These are phyloP conservation scores for Amanita polypyramis DNA, from an alignment of 768 basidiomycete species.

Conservation along the genomic window DNA sequence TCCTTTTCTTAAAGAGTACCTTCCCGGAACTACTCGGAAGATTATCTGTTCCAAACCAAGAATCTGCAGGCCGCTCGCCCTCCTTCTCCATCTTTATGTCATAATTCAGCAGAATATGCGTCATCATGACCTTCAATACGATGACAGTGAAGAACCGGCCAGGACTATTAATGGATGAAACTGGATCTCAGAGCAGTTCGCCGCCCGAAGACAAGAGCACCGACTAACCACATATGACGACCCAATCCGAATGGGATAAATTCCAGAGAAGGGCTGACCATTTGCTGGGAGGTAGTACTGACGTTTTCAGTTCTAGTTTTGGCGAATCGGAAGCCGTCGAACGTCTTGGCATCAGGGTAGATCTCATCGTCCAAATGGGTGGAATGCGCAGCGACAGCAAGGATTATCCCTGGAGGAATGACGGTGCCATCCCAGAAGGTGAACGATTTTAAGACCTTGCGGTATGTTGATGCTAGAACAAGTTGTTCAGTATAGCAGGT, in stretches of 20 bases:
- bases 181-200: background rate
- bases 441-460: slow-evolving; percentile 26
- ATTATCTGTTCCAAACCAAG: slow-evolving; percentile 8
- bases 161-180: slow-evolving; percentile 11
- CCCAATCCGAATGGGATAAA: slow-evolving; percentile 26
- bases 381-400: slow-evolving; percentile 11
- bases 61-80: slow-evolving; percentile 5
- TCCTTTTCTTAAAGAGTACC: slow-evolving; percentile 23
- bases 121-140: slow-evolving; percentile 22
- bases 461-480: slow-evolving; percentile 17
- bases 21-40: slow-evolving; percentile 21
- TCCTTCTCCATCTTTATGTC: slow-evolving; percentile 22
- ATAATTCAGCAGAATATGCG: slow-evolving; percentile 21
- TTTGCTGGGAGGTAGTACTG: slow-evolving; percentile 19
- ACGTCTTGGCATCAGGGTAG: slow-evolving; percentile 23
- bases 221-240: slow-evolving; percentile 11
- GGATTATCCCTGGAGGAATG: slow-evolving; percentile 17
- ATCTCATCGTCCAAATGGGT: slow-evolving; percentile 11
- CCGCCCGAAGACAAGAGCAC: background rate
- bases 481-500: background rate
- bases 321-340: slow-evolving; percentile 33
- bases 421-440: slow-evolving; percentile 21
- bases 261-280: slow-evolving; percentile 15
- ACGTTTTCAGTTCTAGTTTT: slow-evolving; percentile 19
- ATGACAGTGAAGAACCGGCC: slow-evolving; percentile 26